Percentiles rank a stretch among this genome's conserved stretches.
These are phyloP conservation scores for Globisporangium apiculatum DNA, from an alignment of 352 stramenopile species.

Conservation along the genomic window DNA sequence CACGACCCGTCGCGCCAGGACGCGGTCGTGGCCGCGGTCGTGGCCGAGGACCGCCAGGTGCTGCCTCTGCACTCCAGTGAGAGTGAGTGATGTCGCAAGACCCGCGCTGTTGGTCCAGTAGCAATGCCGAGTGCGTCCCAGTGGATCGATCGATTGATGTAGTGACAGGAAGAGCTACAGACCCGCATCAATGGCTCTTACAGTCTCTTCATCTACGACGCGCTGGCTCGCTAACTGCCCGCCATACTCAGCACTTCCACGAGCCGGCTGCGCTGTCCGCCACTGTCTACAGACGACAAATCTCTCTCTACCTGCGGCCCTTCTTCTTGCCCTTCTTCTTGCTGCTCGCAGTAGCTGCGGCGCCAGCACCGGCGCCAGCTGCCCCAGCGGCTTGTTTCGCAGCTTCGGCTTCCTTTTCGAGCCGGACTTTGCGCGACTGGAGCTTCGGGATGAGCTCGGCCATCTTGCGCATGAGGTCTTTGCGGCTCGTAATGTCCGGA, in stretches of 20 bases:
- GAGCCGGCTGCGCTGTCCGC: too few species aligned
- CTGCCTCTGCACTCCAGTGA: not conserved
- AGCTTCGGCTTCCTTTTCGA: slow-evolving; percentile 63
- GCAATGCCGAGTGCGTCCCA: not conserved
- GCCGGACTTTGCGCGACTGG: slow-evolving; percentile 68
- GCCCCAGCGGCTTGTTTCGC: slow-evolving; percentile 31
- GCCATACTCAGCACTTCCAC: too few species aligned
- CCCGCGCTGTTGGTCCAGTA: not conserved
- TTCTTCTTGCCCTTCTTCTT: slow-evolving; percentile 89
- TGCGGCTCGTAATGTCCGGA: slow-evolving; percentile 52
- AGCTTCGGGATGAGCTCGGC: slow-evolving; percentile 81
- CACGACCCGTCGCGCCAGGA: slow-evolving; percentile 60
- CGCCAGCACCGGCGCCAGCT: slow-evolving; percentile 19
- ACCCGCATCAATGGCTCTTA: too few species aligned
- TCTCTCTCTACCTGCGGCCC: slow-evolving; percentile 58
- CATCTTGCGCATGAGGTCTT: slow-evolving; percentile 73
- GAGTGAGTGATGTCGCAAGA: not conserved
- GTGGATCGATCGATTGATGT: too few species aligned
- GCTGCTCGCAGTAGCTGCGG: slow-evolving; percentile 26
- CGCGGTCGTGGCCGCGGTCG: slow-evolving; percentile 50
- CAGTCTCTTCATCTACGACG: too few species aligned
- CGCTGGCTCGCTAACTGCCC: too few species aligned
- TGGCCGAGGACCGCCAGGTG: slow-evolving; percentile 26
- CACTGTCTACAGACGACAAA: too few species aligned
- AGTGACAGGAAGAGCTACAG: too few species aligned